Base-by-base conservation (phyloP, 345 rosid genomes). In the Toxicodendron radicans region DNA sequence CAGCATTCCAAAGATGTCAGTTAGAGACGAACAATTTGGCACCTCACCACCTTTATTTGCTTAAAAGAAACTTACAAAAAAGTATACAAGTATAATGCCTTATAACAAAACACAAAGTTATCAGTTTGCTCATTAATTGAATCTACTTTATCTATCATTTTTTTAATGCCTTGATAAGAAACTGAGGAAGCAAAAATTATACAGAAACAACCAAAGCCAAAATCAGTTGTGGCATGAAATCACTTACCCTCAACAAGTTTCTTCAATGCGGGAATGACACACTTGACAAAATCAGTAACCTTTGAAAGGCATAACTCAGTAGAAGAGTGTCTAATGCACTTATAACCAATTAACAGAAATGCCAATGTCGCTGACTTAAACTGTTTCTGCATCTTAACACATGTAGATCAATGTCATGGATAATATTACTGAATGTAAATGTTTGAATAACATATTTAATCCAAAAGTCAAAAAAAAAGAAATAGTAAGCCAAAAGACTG, bases 301-400 rank as follows among this genome's bases (percentile, higher is more conserved):
- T 82, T 87, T 51, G 88, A 81, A 66, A 91, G 86, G 85, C 85
- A 82, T 7, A 76, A 67, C 56, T 91, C 92, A 33, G 88, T 87
- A 71, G 90, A 83, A 79, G 87, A 91, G 78, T 85, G 88, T 82
- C 89, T 86, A 66, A 88, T 78, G 82, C 93, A 86, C 81, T 87
- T 88, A 84, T 88, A 95, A 73, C 95, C 87, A 78, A 87, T 75
- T 80, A 90, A 82, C 67, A 86, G 58, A 75, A 91, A 84, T 52
- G 97, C 90, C 84, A 92, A 73, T 27, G 82, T 79, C 62, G 77
- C 81, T 14, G 95, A 87, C 72, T 71, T 80, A 53, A 84, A 76
- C 71, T 77, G 86, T 77, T 78, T 80, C 97, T 89, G 94, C 88
- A 86, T 74, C 67, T 76, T 16, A 24, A 61, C 38, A 79, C 58